A percentile compares a stretch with the other conserved stretches of the same genome.
Evolutionary conservation across 1,284 basidiomycete genomes (phyloP).

Genomic region (Phlebopus sp.): DNA sequence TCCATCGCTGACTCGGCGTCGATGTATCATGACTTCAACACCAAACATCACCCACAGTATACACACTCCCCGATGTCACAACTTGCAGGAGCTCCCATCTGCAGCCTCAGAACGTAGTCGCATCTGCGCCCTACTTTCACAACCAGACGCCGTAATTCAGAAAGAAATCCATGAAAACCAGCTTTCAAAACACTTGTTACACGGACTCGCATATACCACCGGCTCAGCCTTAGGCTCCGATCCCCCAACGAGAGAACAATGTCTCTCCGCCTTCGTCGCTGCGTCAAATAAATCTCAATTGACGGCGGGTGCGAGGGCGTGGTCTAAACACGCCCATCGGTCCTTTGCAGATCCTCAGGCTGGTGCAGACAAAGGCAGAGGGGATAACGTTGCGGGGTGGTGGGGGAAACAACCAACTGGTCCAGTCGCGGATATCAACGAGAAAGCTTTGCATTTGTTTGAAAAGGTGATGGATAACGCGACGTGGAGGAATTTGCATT

Average conservation of each 20-base stretch:
- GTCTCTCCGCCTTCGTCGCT: constrained; percentile 47
- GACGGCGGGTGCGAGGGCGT: constrained; percentile 54
- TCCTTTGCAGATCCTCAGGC: constrained; percentile 28
- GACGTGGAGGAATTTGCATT: constrained; percentile 59
- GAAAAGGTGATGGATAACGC: constrained; percentile 46
- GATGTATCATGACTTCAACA: not conserved
- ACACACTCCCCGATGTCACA: constrained; percentile 37
- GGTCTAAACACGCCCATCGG: constrained; percentile 58
- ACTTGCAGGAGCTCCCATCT: constrained; percentile 41
- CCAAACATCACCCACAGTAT: no score
- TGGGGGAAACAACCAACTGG: constrained; percentile 53
- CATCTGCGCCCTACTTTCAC: constrained; percentile 13
- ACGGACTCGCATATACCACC: constrained; percentile 51
- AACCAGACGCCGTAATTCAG: no score
- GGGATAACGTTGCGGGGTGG: constrained; percentile 40
- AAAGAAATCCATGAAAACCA: constrained; percentile 26
- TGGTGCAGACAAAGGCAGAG: not conserved
- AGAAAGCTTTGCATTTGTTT: constrained; percentile 46
- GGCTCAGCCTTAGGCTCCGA: constrained; percentile 55
- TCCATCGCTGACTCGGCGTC: no score
- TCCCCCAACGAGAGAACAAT: constrained; percentile 39
- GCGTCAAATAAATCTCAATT: constrained; percentile 44
- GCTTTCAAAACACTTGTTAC: constrained; percentile 42
- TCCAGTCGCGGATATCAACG: constrained; percentile 48
- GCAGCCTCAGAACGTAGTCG: constrained; percentile 36